phyloP scores from a whole-genome alignment of 2,329 filamentous ascomycete species.

The Pseudopithomyces maydicus region DNA sequence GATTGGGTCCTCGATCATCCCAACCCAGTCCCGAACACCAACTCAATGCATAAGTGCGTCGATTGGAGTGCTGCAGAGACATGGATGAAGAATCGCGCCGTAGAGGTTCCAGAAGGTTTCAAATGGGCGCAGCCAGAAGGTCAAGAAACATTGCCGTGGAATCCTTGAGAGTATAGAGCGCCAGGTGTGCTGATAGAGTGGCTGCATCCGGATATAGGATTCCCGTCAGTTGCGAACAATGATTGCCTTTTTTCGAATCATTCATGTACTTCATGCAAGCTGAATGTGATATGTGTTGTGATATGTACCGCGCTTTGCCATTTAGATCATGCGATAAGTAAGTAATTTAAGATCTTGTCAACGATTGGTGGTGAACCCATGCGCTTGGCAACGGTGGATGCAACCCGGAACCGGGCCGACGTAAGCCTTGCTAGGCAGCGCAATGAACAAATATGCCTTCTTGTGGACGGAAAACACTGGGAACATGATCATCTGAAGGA shows the following conservation, averaged over 20 bases:
- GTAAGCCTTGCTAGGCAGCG: neutral
- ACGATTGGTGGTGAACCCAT: neutral
- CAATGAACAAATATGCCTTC: neutral
- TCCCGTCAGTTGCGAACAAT: neutral
- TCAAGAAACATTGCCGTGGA: neutral
- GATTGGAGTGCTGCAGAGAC: neutral
- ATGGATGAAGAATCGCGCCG: neutral
- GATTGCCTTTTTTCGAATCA: neutral
- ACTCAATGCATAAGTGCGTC: neutral
- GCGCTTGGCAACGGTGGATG: neutral
- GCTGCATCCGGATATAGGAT: neutral
- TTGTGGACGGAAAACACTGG: neutral
- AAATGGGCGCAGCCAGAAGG: neutral
- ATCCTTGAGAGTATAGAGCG: neutral
- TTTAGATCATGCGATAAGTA: neutral
- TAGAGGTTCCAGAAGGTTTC: neutral
- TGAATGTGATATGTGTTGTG: neutral
- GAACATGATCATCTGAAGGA: neutral
- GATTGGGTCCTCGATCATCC: neutral
- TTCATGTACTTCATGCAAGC: neutral
- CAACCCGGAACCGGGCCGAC: neutral
- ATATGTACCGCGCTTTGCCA: neutral
- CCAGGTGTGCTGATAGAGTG: neutral
- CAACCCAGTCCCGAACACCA: neutral
- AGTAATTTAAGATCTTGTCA: neutral